phyloP scores from a whole-genome alignment of 2,329 filamentous ascomycete species.

The Phaeosphaeriaceae sp. region DNA sequence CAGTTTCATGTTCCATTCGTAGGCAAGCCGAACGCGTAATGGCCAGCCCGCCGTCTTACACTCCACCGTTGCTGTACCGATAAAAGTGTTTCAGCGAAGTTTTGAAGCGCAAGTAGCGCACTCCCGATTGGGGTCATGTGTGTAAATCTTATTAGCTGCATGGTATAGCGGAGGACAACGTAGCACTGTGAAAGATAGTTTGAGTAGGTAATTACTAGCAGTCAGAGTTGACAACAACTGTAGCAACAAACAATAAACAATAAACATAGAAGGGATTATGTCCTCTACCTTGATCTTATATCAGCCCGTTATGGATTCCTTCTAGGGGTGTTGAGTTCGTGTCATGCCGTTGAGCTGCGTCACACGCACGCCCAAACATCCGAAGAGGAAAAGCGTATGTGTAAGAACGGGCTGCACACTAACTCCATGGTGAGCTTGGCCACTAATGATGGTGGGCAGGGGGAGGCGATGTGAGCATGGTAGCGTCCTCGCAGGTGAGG shows the following conservation, averaged over 20 bases:
- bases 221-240: constrained; percentile 13
- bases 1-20: background rate
- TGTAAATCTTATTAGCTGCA: constrained; percentile 5
- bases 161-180: constrained; percentile 20
- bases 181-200: constrained; percentile 11
- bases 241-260: background rate
- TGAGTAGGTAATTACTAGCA: constrained; percentile 15
- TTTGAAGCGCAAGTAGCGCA: constrained; percentile 21
- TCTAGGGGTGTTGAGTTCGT: constrained; percentile 24
- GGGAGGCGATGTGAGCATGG: constrained; percentile 19
- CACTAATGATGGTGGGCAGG: constrained; percentile 18
- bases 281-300: constrained; percentile 17
- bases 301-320: constrained; percentile 15
- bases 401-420: constrained; percentile 10
- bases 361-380: constrained; percentile 1
- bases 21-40: constrained; percentile 5
- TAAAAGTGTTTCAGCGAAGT: constrained; percentile 7
- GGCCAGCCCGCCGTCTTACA: too few species aligned
- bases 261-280: too few species aligned
- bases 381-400: constrained; percentile 7
- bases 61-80: too few species aligned
- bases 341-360: constrained; percentile 25
- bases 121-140: constrained; percentile 7
- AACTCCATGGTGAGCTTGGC: constrained; percentile 1
- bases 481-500: constrained; percentile 21